Conservation (phyloP, 495 filamentous ascomycete genomes). For the Xylaria intraflava region DNA sequence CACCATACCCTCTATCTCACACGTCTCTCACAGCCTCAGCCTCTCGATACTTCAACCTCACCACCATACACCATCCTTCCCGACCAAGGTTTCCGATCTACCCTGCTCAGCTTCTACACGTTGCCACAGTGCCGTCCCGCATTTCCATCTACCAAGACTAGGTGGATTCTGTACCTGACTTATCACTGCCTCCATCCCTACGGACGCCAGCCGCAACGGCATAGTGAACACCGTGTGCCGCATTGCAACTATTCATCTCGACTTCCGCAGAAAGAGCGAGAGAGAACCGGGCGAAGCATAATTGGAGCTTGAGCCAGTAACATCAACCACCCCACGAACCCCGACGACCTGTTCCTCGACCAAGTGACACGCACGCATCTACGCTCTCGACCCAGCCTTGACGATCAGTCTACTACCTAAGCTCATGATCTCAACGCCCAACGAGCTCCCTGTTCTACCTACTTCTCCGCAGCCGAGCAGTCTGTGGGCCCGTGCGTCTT, state of each 20-base stretch:
- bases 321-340: neutral
- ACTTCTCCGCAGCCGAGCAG: conserved; percentile 8
- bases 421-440: conserved; percentile 25
- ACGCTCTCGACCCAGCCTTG: neutral
- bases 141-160: neutral
- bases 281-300: neutral
- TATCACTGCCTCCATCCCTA: neutral
- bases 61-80: neutral
- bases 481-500: neutral
- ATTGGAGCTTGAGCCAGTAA: neutral
- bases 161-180: neutral
- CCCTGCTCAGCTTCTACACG: neutral
- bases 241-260: neutral
- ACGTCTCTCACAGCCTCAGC: neutral
- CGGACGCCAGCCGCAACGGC: neutral
- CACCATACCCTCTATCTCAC: neutral
- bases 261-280: neutral
- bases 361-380: neutral
- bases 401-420: conserved; percentile 9
- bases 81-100: neutral
- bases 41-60: neutral
- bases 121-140: neutral
- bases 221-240: neutral
- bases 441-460: conserved; percentile 13
- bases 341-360: neutral